Conservation (phyloP, 2,329 filamentous ascomycete genomes). For the Neopestalotiopsis clavispora region DNA sequence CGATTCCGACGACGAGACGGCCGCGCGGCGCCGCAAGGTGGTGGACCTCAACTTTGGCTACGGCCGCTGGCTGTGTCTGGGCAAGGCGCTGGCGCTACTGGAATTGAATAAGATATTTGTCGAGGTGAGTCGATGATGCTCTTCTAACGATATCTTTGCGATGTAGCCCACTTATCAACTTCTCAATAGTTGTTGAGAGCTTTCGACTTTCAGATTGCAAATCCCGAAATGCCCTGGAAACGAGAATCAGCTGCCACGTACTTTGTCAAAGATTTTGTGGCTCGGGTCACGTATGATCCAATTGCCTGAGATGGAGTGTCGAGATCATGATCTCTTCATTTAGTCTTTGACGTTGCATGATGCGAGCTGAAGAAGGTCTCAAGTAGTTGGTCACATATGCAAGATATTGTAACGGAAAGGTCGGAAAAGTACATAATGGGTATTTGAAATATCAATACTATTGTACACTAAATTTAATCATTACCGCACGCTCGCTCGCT, state of each 20-base stretch:
- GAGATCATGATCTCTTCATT: too few species aligned
- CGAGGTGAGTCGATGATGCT: not conserved
- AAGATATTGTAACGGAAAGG: too few species aligned
- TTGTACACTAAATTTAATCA: not conserved
- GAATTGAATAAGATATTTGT: conserved; percentile 20
- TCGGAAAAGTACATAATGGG: not conserved
- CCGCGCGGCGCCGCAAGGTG: not conserved
- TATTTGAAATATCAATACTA: not conserved
- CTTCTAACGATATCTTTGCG: not conserved
- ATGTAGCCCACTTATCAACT: not conserved
- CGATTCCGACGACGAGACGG: conserved; percentile 13
- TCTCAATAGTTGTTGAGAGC: conserved; percentile 6
- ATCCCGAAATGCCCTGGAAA: conserved; percentile 11
- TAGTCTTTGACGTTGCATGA: too few species aligned
- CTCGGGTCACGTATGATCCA: not conserved
- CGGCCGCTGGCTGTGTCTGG: conserved; percentile 21
- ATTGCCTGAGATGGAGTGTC: not conserved
- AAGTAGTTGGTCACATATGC: too few species aligned
- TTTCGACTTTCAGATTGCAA: conserved; percentile 13
- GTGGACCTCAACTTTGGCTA: conserved; percentile 21
- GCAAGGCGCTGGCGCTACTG: conserved; percentile 17
- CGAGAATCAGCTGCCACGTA: not conserved
- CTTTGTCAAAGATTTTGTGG: conserved; percentile 1
- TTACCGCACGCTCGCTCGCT: too few species aligned
- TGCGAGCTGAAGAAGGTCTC: too few species aligned